Base-by-base conservation (phyloP, 257 asterid genomes). In the Nicotiana sylvestris region DNA sequence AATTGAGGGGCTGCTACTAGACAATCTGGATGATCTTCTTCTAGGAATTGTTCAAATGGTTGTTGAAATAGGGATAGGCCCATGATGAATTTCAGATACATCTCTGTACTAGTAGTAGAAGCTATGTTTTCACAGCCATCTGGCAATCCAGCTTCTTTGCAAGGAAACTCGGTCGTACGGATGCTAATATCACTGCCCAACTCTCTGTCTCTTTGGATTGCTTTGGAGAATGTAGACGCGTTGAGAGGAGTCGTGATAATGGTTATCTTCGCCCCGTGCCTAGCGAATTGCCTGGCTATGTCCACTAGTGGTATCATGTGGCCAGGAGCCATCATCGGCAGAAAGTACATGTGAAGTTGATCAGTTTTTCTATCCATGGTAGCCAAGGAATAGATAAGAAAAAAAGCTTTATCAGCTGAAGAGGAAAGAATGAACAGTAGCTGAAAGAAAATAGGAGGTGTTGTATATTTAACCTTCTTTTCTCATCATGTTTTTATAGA, bases 231-330 rank as follows among this genome's bases (percentile, higher is more conserved):
- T 12, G 37, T 83, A 9, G 85, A 10, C 0, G 88, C 90, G 15
- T 89, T 87, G 1, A 77, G 9, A 21, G 80, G 58, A 5, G 91
- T 85, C 0, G 90, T 85, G 79, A 87, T 76, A 37, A 89, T 68
- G 81, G 91, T 87, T 12, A 86, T 60, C 70, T 76, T 89, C 35
- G 78, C 86, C 1, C 89, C 87, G 10, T 5, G 69, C 37, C 81
- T 80, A 32, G 88, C 76, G 39, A 87, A 86, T 15, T 64, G 64
- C 2, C 89, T 49, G 27, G 92, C 90, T 5, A 86, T 80, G 88
- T 87, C 88, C 12, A 86, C 77, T 84, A 86, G 82, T 1, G 92
- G 92, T 58, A 89, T 89, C 87, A 84, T 84, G 87, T 89, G 91
- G 85, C 90, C 92, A 0, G 88, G 89, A 0, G 90, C 87, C 89